Base-by-base conservation (phyloP, 768 basidiomycete genomes). In the Gymnopilus dilepis region DNA sequence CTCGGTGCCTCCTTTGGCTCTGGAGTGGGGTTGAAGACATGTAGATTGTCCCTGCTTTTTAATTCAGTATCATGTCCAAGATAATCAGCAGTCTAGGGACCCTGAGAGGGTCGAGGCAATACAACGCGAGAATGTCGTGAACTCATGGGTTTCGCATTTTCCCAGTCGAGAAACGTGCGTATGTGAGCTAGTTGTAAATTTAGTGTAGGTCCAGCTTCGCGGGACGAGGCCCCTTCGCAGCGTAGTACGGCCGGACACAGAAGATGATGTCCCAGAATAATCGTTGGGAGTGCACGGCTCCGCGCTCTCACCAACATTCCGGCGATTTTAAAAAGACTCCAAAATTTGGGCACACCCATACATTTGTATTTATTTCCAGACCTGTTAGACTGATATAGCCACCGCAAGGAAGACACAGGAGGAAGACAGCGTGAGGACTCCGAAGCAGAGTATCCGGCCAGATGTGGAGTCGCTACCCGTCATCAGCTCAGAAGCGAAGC, bases 361-460 rank as follows among this genome's bases (percentile, higher is more conserved):
- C 43, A 45, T 33, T 41, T 13, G 15, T 28, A 34, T 55, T 48
- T 28, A 56, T 34, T 38, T 45, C 37, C 47, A 24, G 53, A 61
- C 54, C 40, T 8, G 26, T 42, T 42, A 40, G 21, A 34, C 17
- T 50, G 30, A 28, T 31, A 50, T 28, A 50, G 15, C 24, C 33
- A 24, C 48, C 51, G 12, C 26, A 47, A 24, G 38, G 52, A 53
- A n/a, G n/a, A n/a, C n/a, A n/a, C n/a, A n/a, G n/a, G n/a, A n/a
- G n/a, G n/a, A n/a, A 56, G 60, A 61, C 60, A 61, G 60, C 60
- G 60, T 61, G 60, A 15, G 34, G 33, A 41, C 37, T 54, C 41
- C 41, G 42, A 61, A 45, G 43, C 33, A 24, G 30, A 13, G 13
- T 33, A 30, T 56, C 45, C 60, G 33, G 60, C 19, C 33, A 56